A percentile compares a stretch with the other conserved stretches of the same genome.
phyloP scores from a whole-genome alignment of 495 filamentous ascomycete genomes.

The Penicillium bialowiezense region DNA sequence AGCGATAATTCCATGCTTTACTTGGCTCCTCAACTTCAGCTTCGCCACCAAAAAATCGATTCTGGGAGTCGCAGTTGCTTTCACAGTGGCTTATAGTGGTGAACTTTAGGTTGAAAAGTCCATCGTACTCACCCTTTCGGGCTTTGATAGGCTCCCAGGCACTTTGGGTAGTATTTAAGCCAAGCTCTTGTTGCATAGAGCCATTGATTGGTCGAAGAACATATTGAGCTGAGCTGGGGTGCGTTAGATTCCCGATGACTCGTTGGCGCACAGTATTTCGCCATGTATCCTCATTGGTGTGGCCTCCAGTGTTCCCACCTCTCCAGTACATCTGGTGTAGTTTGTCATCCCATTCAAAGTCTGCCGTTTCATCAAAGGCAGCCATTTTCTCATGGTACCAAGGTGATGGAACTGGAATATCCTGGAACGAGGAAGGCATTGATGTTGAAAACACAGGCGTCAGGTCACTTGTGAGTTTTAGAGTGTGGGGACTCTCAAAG shows the following conservation, averaged over 20 bases:
- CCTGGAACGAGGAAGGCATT: constrained; percentile 1
- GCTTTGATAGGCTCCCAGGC: neutral
- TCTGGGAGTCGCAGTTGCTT: neutral
- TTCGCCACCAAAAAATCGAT: neutral
- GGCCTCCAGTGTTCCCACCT: constrained; percentile 39
- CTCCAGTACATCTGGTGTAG: constrained; percentile 35
- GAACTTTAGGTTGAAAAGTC: neutral
- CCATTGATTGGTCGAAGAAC: neutral
- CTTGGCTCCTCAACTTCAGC: neutral
- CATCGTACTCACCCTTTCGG: neutral
- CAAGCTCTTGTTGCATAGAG: neutral
- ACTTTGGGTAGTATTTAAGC: neutral
- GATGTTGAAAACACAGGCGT: constrained; percentile 1
- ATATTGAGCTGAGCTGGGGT: neutral
- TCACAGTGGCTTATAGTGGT: neutral
- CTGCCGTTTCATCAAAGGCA: neutral
- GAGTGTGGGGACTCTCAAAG: neutral
- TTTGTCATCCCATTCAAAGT: neutral
- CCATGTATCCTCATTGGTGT: neutral
- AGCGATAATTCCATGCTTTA: constrained; percentile 1
- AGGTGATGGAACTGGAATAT: constrained; percentile 1
- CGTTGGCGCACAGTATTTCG: neutral
- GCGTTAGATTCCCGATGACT: neutral
- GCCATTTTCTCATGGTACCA: neutral
- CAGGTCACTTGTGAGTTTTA: neutral